These are phyloP conservation scores for Earliella scabrosa DNA, from an alignment of 1,284 basidiomycete genomes.

Conservation along the genomic window DNA sequence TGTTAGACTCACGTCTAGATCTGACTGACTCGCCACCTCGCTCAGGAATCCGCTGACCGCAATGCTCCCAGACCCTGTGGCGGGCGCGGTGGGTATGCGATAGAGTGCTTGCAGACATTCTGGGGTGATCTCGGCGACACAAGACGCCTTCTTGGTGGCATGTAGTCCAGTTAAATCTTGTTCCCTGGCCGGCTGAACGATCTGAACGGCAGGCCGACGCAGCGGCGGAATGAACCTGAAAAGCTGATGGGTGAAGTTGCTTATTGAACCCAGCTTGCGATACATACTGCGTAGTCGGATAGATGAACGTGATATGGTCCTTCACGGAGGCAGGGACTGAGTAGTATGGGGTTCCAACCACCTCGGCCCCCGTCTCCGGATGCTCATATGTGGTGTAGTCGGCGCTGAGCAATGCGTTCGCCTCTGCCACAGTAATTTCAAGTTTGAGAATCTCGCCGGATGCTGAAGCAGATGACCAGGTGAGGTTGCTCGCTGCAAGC, in stretches of 20 bases:
- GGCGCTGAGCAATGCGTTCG: slow-evolving; percentile 39
- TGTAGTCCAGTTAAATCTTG: slow-evolving; percentile 1
- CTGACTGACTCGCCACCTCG: slow-evolving; percentile 52
- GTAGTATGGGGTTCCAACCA: slow-evolving; percentile 42
- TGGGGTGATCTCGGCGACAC: slow-evolving; percentile 45
- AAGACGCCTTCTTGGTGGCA: slow-evolving; percentile 7
- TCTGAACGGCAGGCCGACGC: background rate
- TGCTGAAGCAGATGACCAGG: slow-evolving; percentile 29
- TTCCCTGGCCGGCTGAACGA: background rate
- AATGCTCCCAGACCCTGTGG: slow-evolving; percentile 46
- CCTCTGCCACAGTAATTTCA: slow-evolving; percentile 32
- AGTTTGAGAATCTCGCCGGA: slow-evolving; percentile 26
- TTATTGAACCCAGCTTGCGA: no score
- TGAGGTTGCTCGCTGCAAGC: slow-evolving; percentile 38
- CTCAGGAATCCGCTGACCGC: slow-evolving; percentile 59
- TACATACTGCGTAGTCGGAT: slow-evolving; percentile 39
- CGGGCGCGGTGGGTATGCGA: slow-evolving; percentile 49
- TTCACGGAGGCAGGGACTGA: slow-evolving; percentile 40
- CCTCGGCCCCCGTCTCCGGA: slow-evolving; percentile 30
- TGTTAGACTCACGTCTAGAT: slow-evolving; percentile 44
- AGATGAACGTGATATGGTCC: slow-evolving; percentile 40
- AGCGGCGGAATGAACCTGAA: background rate
- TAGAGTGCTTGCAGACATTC: slow-evolving; percentile 57
- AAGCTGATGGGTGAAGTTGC: background rate
- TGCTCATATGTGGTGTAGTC: slow-evolving; percentile 41